These are phyloP conservation scores for Hyaloscypha finlandica DNA, from an alignment of 495 filamentous ascomycete genomes.

Conservation along the genomic window DNA sequence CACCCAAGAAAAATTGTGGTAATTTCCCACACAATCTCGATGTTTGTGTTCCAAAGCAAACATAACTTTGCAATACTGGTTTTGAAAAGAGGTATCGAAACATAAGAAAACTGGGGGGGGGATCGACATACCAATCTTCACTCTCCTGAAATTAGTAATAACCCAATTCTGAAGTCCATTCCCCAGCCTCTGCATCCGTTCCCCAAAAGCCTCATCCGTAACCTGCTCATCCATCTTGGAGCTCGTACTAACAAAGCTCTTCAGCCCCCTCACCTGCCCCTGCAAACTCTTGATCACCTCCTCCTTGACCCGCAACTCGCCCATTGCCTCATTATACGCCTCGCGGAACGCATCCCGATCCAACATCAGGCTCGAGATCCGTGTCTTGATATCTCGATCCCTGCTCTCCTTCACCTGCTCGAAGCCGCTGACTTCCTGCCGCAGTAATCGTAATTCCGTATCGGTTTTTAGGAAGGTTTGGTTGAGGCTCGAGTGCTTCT, in stretches of 20 bases:
- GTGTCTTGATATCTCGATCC: slow-evolving; percentile 33
- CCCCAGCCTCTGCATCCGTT: slow-evolving; percentile 47
- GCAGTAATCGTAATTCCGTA: slow-evolving; percentile 45
- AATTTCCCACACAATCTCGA: too few relatives aligned
- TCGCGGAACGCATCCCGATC: slow-evolving; percentile 48
- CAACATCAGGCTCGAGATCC: slow-evolving; percentile 31
- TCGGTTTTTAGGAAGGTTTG: slow-evolving; percentile 44
- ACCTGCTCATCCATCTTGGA: slow-evolving; percentile 48
- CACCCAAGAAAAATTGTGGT: too few relatives aligned
- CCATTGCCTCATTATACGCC: slow-evolving; percentile 41
- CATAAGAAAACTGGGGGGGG: neutral
- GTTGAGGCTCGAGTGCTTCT: slow-evolving; percentile 44
- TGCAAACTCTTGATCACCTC: slow-evolving; percentile 45
- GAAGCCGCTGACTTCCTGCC: slow-evolving; percentile 42
- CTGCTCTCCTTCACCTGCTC: slow-evolving; percentile 41
- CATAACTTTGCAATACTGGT: too few relatives aligned
- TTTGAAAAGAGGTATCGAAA: neutral
- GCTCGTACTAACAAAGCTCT: slow-evolving; percentile 56
- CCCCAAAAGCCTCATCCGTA: slow-evolving; percentile 55
- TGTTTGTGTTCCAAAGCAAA: too few relatives aligned
- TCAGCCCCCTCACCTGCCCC: slow-evolving; percentile 52
- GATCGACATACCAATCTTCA: slow-evolving; percentile 46
- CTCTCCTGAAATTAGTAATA: slow-evolving; percentile 53
- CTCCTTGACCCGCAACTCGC: slow-evolving; percentile 41
- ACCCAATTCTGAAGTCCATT: slow-evolving; percentile 62